These are phyloP conservation scores for Triticum urartu DNA, from an alignment of 176 grass and related monocot species.

Conservation along the genomic window DNA sequence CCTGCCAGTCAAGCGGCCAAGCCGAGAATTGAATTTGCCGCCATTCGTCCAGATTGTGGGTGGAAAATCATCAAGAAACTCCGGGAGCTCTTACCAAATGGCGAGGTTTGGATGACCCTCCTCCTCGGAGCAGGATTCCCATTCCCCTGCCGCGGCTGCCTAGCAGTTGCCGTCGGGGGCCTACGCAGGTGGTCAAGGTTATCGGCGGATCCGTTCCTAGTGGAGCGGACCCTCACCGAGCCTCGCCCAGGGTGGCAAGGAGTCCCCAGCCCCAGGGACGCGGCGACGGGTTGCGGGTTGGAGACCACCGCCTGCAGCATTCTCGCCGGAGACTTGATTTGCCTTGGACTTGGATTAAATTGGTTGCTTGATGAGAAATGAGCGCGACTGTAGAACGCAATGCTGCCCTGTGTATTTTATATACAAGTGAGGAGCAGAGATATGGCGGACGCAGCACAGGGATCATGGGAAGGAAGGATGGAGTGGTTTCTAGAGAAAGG, in stretches of 20 bases:
- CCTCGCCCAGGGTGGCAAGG: neutral
- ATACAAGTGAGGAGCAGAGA: neutral
- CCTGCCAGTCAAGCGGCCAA: constrained; percentile 11
- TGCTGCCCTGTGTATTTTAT: neutral
- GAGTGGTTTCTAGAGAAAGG: constrained; percentile 22
- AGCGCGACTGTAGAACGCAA: neutral
- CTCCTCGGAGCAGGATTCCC: constrained; percentile 3
- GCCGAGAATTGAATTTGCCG: no score
- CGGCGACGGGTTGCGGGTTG: neutral
- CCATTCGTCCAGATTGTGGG: neutral
- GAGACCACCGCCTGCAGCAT: constrained; percentile 35
- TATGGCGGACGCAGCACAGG: neutral
- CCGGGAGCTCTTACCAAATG: constrained; percentile 22
- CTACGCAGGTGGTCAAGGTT: constrained; percentile 51
- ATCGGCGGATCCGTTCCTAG: constrained; percentile 24
- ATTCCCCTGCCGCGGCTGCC: neutral
- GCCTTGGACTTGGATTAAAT: neutral
- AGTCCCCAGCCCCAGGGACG: neutral
- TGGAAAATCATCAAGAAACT: neutral
- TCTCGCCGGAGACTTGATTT: neutral
- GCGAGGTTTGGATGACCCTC: constrained; percentile 24
- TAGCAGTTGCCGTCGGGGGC: neutral
- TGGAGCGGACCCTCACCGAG: neutral
- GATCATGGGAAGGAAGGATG: neutral
- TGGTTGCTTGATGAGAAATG: neutral